Evolutionary conservation across 306 rosid genomes (phyloP), one percentile per base, ranked within the genome.

Genomic region (Trichosanthes cucumerina): DNA sequence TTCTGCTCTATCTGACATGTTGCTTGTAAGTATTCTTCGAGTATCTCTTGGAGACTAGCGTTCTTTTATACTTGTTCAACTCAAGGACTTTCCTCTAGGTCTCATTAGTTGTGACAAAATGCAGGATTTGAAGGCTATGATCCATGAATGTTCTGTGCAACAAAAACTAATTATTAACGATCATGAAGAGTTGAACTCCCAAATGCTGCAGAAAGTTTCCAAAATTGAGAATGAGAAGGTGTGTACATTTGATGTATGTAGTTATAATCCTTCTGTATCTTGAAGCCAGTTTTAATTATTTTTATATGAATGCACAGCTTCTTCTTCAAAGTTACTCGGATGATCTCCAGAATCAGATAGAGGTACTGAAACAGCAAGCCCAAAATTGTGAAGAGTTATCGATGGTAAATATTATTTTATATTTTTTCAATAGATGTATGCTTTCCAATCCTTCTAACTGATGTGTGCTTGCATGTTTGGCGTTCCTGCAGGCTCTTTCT

Each of bases 201-300:
- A 82, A 88, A 64, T 88, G 83, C 84, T 78, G 79, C 80, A 89
- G 78, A 89, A 86, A 84, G 85, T 88, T 77, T 82, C 85, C 14
- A 85, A 81, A 79, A 89, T 91, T 81, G 90, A 90, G 85, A 88
- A 78, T 80, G 91, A 91, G 82, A 93, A 93, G 91, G 96, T 93
- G 76, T 31, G 81, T 54, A 34, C 33, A 62, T 64, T 60, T 79
- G 41, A 62, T 77, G 36, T 79, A 49, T 70, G 26, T 62, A 47
- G 36, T 57, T 80, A 36, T 72, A 62, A 63, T 33, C 26, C 78
- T 71, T 78, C 52, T 80, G 7, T 46, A 57, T 54, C 76, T 60
- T 39, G 47, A 41, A 3, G 46, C 75, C 50, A 70, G 62, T 70
- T 83, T 69, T 64, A 75, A 70, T 72, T 60, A 11, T 82, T 80